Base-by-base conservation (phyloP, 495 filamentous ascomycete species). In the Xylaria cubensis region DNA sequence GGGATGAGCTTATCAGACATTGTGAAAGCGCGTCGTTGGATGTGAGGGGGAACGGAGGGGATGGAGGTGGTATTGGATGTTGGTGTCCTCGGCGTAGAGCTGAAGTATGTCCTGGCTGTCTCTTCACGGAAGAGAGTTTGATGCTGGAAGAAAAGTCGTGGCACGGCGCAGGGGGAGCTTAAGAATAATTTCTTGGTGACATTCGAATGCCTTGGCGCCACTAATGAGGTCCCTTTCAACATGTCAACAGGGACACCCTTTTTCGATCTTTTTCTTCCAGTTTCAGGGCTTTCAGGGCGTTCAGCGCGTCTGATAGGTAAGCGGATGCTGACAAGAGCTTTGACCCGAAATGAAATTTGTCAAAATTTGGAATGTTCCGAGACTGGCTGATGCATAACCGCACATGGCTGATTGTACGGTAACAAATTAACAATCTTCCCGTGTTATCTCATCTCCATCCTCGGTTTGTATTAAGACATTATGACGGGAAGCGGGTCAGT, bases 1-100 rank as follows among this genome's bases (percentile, higher is more conserved):
- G 84, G 85, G 17, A 87, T 78, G 69, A 87, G 81, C 74, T 83
- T 83, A 44, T 78, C 78, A 39, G 84, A 84, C 84, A 85, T 85
- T 73, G 63, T 74, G 74, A 64, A 29, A 32, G 64, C 29, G 21
- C 64, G 71, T 73, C 24, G 64, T 1, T 73, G 74, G 34, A 24
- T 50, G 4, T 6, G 62, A 58, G 51, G 24, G 39, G 34, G 48
- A 1, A 21, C 19, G 36, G 34, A 36, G 15, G n/a, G 61, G 59
- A 6, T 15, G 24, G 29, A 46, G 17, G n/a, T 44, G 44, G 34
- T 44, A 44, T 71, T 10, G 5, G 21, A 2, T 58, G 19, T 26
- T 26, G 69, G 36, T 44, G 50, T 26, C 48, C 13, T 55, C 15
- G 15, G 6, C 24, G 46, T 46, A 39, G 17, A 24, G 58, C 32